A percentile compares a stretch with the other conserved stretches of the same genome.
Conservation (phyloP, 495 filamentous ascomycete genomes). For the Penicillium flavigenum region DNA sequence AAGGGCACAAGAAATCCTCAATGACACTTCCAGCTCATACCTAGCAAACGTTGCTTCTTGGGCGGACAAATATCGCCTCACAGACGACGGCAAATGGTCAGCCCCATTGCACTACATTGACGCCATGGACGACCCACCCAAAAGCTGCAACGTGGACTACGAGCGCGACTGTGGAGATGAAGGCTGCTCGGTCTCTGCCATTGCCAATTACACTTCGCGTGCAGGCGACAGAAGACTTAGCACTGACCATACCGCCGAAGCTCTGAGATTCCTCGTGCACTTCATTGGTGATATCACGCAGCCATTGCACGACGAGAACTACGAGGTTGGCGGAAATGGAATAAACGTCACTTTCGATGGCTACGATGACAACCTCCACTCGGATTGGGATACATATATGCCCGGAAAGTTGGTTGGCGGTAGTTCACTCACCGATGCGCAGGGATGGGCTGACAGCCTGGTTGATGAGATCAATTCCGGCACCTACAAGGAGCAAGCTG, state of each 20-base stretch:
- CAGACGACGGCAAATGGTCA: conserved; percentile 53
- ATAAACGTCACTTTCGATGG: conserved; percentile 57
- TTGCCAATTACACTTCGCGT: conserved; percentile 55
- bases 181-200: conserved; percentile 61
- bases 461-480: conserved; percentile 47
- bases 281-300: conserved; percentile 63
- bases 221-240: conserved; percentile 23
- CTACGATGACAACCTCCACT: conserved; percentile 58
- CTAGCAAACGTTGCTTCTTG: conserved; percentile 60
- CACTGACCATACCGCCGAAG: conserved; percentile 23
- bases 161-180: conserved; percentile 55
- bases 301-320: conserved; percentile 61
- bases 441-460: conserved; percentile 36
- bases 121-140: conserved; percentile 60
- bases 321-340: conserved; percentile 57
- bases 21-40: conserved; percentile 50
- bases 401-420: conserved; percentile 54
- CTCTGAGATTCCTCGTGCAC: conserved; percentile 57
- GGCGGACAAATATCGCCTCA: conserved; percentile 60
- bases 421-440: conserved; percentile 31
- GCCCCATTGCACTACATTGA: conserved; percentile 62
- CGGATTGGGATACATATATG: conserved; percentile 65
- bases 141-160: conserved; percentile 54
- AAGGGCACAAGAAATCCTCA: conserved; percentile 27
- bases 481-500: conserved; percentile 43